phyloP scores from a whole-genome alignment of 345 rosid genomes.

The Physaria fendleri region DNA sequence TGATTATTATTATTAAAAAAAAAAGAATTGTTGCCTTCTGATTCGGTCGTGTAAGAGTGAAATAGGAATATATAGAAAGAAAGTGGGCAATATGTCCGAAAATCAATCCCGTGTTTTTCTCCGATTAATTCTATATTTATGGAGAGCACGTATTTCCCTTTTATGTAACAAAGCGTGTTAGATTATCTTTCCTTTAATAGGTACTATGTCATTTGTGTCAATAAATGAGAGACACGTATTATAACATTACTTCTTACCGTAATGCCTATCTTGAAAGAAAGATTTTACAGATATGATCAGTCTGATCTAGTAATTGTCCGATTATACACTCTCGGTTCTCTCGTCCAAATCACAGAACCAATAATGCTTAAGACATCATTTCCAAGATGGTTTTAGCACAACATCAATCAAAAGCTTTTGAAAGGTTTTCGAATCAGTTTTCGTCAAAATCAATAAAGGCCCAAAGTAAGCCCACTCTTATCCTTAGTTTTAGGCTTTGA shows the following conservation, averaged over 20 bases:
- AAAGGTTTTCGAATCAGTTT: too few relatives aligned
- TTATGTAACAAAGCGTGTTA: constrained; percentile 12
- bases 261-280: neutral
- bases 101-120: constrained; percentile 22
- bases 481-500: neutral
- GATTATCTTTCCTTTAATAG: neutral
- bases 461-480: too few relatives aligned
- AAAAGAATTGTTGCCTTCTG: constrained; percentile 11
- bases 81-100: constrained; percentile 29
- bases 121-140: constrained; percentile 8
- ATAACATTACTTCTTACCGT: neutral
- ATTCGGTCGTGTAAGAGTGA: constrained; percentile 24
- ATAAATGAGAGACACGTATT: constrained; percentile 19
- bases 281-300: neutral
- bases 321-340: neutral
- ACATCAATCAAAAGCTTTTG: too few relatives aligned
- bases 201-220: too few relatives aligned
- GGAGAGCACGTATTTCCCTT: constrained; percentile 27
- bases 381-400: constrained; percentile 49
- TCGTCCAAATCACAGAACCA: constrained; percentile 23
- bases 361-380: constrained; percentile 50
- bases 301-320: neutral
- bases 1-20: neutral
- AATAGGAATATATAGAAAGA: constrained; percentile 7
- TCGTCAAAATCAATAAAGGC: too few relatives aligned